Base-by-base conservation (phyloP, 2,329 filamentous ascomycete species). In the Aspergillus candidus region DNA sequence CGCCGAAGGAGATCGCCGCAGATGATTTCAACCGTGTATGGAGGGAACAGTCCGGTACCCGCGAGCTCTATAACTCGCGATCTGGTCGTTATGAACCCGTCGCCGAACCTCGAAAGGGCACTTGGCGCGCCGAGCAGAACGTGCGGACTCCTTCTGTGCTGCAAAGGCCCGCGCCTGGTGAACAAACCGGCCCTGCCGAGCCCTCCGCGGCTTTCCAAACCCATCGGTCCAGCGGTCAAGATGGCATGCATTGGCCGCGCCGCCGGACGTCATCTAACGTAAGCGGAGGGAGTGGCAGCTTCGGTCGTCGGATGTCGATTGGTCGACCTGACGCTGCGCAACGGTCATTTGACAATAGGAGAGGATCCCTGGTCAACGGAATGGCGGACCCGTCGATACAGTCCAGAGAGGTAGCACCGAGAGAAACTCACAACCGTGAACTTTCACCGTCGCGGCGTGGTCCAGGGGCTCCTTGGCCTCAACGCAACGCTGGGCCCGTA, bases 21-120 rank as follows among this genome's bases (percentile, higher is more conserved):
- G 93, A 97, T 64, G 91, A 95, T 53, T 97, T 96, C 60, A 94
- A 84, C 62, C 79, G 93, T 50, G 80, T 84, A 30, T 94, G 87
- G 83, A 79, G 86, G 57, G 88, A 95, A 49, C 74, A 76, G 31
- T 61, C 72, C 1, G 74, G 78, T 44, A 82, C 80, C 49, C 77
- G 86, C 44, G 90, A 97, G 64, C 73, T 97, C 0, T 97, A 83
- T 70, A 96, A 97, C 63, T 94, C 91, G n/a, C 86, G 94, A 43
- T 95, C 88, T 42, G 91, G 91, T 13, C 84, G 88, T 40, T 94
- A 95, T 56, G 91, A 97, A 62, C 89, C 90, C 12, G 91, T 90
- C 3, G 73, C 78, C 41, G 88, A 95, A 43, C 73, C 70, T 50
- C 83, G 89, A 32, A 81, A 88, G 52, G 80, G 79, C 13, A 81